Evolutionary conservation across 2,329 filamentous ascomycete species (phyloP), one percentile per base, ranked within the genome.

Genomic region (Colletotrichum higginsianum): DNA sequence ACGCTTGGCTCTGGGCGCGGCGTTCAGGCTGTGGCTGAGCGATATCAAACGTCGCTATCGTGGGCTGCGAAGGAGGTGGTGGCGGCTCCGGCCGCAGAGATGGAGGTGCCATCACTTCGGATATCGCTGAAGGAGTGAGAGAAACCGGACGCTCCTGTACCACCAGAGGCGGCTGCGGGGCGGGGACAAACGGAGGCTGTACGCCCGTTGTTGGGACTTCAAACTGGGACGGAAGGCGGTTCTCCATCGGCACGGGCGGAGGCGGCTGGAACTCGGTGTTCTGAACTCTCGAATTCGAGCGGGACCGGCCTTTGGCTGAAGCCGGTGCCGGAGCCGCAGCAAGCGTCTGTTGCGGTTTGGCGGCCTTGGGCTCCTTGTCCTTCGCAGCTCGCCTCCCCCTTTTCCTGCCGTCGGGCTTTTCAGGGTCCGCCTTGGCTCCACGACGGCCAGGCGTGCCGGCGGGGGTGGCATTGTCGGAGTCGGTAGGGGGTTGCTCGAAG

Each of bases 401-500:
- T 77, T 84, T 83, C 53, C 81, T 79, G 71, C 61, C 77, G 67
- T 83, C 82, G 1, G 79, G 75, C 76, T 84, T 89, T 42, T 77
- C 79, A 55, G 79, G 81, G 35, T 88, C 83, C 57, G 81, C 82
- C 75, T 84, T 88, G 55, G 80, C 84, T 67, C 84, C 87, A 69
- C 89, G 85, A 30, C 87, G 86, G 4, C 85, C 84, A 2, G 88
- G 88, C 3, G 90, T 92, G n/a, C 87, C 87, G 12, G 84, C 84
- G 12, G 87, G 86, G 2, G 89, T 89, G 58, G 84, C 82, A 53
- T 84, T 85, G 75, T 94, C 92, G 18, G 88, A 87, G 70, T 94
- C 92, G 40, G 83, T 85, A 12, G 83, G 81, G 66, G 78, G 85
- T 76, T 80, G 91, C 76, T 94, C 92, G 69, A 87, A 89, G 52